Evolutionary conservation across 2,329 filamentous ascomycete genomes (phyloP).

Genomic region (Rhynchosporium secalis): DNA sequence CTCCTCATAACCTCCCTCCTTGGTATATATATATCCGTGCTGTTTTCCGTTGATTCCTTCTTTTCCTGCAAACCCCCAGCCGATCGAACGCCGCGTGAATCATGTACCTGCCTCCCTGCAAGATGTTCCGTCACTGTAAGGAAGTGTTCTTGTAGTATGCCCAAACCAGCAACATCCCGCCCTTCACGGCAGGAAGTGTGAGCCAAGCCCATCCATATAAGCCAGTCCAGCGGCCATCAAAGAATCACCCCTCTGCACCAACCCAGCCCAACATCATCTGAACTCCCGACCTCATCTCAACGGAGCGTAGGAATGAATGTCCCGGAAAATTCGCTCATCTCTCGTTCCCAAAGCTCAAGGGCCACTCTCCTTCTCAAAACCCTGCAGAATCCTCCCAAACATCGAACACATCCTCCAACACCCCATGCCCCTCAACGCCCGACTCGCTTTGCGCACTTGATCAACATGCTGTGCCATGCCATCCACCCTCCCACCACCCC

Average conservation of each 20-base stretch:
- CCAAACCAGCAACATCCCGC: no score
- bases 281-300: background rate
- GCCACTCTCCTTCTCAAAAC: conserved; percentile 26
- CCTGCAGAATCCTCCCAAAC: conserved; percentile 36
- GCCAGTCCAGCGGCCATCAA: no score
- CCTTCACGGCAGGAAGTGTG: no score
- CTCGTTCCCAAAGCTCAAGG: background rate
- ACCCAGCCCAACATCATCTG: no score
- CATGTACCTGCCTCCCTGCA: no score
- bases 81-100: background rate
- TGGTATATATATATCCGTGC: no score
- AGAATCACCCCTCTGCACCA: accelerated
- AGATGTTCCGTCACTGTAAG: no score
- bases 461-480: conserved; percentile 24
- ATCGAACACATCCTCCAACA: conserved; percentile 36
- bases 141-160: no score
- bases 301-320: no score
- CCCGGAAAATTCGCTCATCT: background rate
- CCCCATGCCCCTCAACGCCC: conserved; percentile 32
- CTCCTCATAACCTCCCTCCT: no score
- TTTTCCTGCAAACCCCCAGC: background rate
- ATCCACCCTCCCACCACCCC: conserved; percentile 14
- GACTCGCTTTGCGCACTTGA: conserved; percentile 30
- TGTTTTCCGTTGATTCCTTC: no score
- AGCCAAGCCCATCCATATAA: no score